Evolutionary conservation across 768 basidiomycete genomes (phyloP), one percentile per base, ranked within the genome.

Genomic region (Collybia sp.): DNA sequence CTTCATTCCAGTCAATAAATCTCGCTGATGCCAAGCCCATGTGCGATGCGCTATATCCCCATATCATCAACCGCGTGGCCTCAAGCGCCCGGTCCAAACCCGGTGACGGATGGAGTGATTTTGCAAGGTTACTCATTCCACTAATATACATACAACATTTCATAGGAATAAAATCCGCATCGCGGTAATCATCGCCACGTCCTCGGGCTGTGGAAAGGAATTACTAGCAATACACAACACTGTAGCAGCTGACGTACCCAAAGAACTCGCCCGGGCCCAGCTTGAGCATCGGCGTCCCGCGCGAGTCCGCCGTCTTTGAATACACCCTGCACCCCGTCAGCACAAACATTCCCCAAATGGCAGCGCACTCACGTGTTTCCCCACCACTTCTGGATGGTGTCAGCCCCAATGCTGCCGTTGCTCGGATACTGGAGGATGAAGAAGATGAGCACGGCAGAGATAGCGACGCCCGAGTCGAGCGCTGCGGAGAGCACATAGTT

Each of bases 401-500:
- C 64, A 10, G 56, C 4, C 5, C 82, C 85, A 50, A 88, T 84
- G 10, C 62, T 63, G 2, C 84, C 83, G 45, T 84, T 72, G 46
- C 51, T 51, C 1, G 85, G 85, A 54, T 78, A 86, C 61, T 88
- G 79, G n/a, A 86, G 68, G 32, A 58, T 52, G 55, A 83, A 82
- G 66, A 80, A 83, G 35, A 84, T 69, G 38, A 70, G 45, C 18
- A 86, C 63, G 2, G 74, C 62, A 16, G 73, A 63, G 13, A 85
- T 52, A 0, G 83, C 83, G 8, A 85, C 67, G n/a, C 86, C 84
- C 12, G 85, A 75, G 53, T 86, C 85, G 53, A 88, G 55, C 3
- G 82, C 85, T 9, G 84, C 82, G 6, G 84, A 86, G n/a, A 87
- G 62, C 15, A 86, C 79, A 51, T 85, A 79, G 57, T 78, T 78